phyloP scores from a whole-genome alignment of 805 yeast species.

The Candida nonsorbophila region DNA sequence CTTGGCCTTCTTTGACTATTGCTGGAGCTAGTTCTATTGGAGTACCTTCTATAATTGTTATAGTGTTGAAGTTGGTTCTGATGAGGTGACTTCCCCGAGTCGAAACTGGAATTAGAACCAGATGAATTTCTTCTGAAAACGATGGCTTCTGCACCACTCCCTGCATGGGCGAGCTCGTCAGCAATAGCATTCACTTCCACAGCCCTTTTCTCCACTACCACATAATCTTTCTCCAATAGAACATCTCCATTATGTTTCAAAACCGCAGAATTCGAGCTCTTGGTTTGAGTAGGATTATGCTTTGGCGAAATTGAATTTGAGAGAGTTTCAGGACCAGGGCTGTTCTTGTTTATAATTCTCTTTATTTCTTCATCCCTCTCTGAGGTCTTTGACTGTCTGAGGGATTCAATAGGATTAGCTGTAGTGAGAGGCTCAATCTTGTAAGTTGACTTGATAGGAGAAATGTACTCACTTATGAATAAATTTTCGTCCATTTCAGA shows the following conservation, averaged over 20 bases:
- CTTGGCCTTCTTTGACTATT: slow-evolving; percentile 56
- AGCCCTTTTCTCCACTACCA: slow-evolving; percentile 88
- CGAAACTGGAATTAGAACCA: slow-evolving; percentile 12
- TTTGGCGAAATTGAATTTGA: slow-evolving; percentile 18
- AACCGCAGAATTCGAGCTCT: slow-evolving; percentile 8
- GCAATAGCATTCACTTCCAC: slow-evolving; percentile 96
- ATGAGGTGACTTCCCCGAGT: slow-evolving; percentile 8
- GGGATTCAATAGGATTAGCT: slow-evolving; percentile 1
- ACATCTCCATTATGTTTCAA: slow-evolving; percentile 34
- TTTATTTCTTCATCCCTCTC: slow-evolving; percentile 42
- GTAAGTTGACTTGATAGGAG: slow-evolving; percentile 25
- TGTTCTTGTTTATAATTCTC: slow-evolving; percentile 34
- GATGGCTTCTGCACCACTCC: slow-evolving; percentile 47
- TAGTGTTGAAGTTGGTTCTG: slow-evolving; percentile 2
- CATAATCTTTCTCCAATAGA: slow-evolving; percentile 77
- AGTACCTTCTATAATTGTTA: slow-evolving; percentile 9
- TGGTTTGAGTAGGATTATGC: slow-evolving; percentile 2
- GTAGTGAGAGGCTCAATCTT: not conserved
- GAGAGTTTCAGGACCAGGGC: slow-evolving; percentile 36
- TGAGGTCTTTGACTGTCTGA: slow-evolving; percentile 1
- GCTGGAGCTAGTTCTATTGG: slow-evolving; percentile 4
- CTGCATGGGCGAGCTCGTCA: slow-evolving; percentile 75
- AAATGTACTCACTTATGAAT: slow-evolving; percentile 79
- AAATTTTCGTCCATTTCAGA: slow-evolving; percentile 70
- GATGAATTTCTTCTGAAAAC: slow-evolving; percentile 26